Evolutionary conservation across 1,284 basidiomycete species (phyloP), one percentile per base, ranked within the genome.

Genomic region (Cerrena zonata): DNA sequence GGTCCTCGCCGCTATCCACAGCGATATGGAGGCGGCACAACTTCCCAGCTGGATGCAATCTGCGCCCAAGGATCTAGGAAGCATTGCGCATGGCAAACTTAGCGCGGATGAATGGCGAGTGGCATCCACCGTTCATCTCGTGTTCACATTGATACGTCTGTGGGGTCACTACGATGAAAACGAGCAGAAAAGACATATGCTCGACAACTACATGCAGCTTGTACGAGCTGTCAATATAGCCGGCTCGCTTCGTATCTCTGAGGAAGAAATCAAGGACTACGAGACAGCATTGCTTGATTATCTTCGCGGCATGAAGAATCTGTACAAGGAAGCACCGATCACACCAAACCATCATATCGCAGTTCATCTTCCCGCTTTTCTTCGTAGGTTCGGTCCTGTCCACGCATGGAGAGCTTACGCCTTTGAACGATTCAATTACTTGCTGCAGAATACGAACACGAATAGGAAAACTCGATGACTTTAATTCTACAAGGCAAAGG

Each of bases 301-400:
- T 47, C 55, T 73, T 4, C 39, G 19, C 1, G 57, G 54, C 1
- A 42, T 74, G 0, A 26, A 53, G 5, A 51, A 56, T 0, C 51
- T 75, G 0, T 74, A 65, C 53, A n/a, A n/a, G n/a, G 64, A 52
- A 3, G 56, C 61, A 2, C 26, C 45, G 0, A 56, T 73, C 19
- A 56, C 58, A 1, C 68, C 71, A 5, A 68, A 73, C 47, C 71
- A 74, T 19, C 73, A 75, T 53, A 52, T 70, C 4, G 52, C 67
- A 5, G 54, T 72, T 4, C 71, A 73, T 49, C 63, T 68, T 46
- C 53, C 55, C 0, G 47, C 51, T 0, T 56, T 61, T 21, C 51
- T 73, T 1, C 26, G 49, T 4, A 34, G 56, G 1, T 71, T 68
- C 54, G 69, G 72, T 0, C 70, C 71, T 2, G 60, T 60, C 1